These are phyloP conservation scores for Aphanoascus verrucosus DNA, from an alignment of 2,329 filamentous ascomycete species.

Conservation along the genomic window DNA sequence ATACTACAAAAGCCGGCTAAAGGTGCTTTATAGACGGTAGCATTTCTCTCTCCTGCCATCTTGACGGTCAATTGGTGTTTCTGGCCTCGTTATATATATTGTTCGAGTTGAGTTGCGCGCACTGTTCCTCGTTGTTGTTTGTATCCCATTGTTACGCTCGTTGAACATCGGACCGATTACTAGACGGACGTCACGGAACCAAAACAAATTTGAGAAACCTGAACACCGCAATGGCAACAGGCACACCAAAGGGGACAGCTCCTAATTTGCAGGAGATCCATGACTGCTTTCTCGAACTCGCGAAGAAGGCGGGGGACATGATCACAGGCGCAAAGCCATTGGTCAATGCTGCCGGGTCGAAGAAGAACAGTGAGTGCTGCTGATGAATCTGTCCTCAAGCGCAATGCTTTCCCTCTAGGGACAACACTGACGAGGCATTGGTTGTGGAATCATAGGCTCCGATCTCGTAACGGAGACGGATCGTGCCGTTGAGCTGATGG, in stretches of 20 bases:
- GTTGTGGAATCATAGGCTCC: constrained; percentile 34
- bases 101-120: neutral
- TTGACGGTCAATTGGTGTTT: neutral
- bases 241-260: neutral
- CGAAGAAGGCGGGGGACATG: constrained; percentile 33
- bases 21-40: neutral
- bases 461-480: constrained; percentile 56
- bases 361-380: constrained; percentile 35
- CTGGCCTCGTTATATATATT: neutral
- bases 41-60: neutral
- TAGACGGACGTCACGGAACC: neutral
- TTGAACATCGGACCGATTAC: neutral
- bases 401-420: neutral
- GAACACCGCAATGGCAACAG: neutral
- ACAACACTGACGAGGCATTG: neutral
- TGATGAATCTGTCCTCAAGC: neutral
- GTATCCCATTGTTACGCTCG: neutral
- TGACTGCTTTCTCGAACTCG: constrained; percentile 32
- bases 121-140: neutral
- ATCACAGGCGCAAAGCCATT: constrained; percentile 35
- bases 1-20: neutral
- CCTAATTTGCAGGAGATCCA: constrained; percentile 34
- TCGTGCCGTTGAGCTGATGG: constrained; percentile 49
- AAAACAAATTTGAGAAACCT: neutral
- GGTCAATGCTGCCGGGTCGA: constrained; percentile 30